Conservation (phyloP, 2,329 filamentous ascomycete species). For the Cercospora janseana region DNA sequence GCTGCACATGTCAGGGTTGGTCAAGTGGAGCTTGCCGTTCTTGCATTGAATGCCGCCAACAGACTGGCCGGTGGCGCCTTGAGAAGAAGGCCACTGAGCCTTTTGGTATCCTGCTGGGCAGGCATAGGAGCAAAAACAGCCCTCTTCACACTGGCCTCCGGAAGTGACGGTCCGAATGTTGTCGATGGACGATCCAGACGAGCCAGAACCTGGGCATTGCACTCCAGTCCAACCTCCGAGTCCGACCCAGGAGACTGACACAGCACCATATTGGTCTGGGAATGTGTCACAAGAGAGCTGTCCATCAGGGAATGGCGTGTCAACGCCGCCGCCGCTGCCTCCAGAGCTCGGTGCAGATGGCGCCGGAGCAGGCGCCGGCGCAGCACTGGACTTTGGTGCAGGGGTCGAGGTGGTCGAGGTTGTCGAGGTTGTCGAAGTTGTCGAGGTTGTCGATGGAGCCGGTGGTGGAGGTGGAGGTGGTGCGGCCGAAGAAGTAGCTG, state of each 20-base stretch:
- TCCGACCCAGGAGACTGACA: slow-evolving; percentile 66
- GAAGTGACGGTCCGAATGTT: slow-evolving; percentile 66
- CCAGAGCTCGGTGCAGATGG: slow-evolving; percentile 14
- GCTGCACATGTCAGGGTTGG: slow-evolving; percentile 61
- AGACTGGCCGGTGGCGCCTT: slow-evolving; percentile 78
- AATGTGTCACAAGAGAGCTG: slow-evolving; percentile 68
- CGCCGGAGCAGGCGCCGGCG: slow-evolving; percentile 16
- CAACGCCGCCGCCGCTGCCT: slow-evolving; percentile 53
- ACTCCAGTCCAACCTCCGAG: slow-evolving; percentile 77
- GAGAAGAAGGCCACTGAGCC: slow-evolving; percentile 78
- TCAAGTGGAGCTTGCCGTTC: slow-evolving; percentile 71
- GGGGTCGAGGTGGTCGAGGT: no score
- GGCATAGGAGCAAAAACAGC: slow-evolving; percentile 83
- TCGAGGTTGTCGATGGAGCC: slow-evolving; percentile 17
- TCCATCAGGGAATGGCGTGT: slow-evolving; percentile 72
- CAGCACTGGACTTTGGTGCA: slow-evolving; percentile 5
- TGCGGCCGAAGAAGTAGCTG: slow-evolving; percentile 33
- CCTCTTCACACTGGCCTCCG: slow-evolving; percentile 60
- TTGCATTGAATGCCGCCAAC: slow-evolving; percentile 86
- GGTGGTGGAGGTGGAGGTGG: slow-evolving; percentile 28
- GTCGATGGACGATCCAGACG: slow-evolving; percentile 39
- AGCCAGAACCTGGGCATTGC: slow-evolving; percentile 50
- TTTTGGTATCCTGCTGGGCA: slow-evolving; percentile 92
- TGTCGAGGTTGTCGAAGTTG: no score
- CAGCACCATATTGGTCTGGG: slow-evolving; percentile 76